phyloP scores from a whole-genome alignment of 164 flowering plant genomes.

The Nymphaea colorata region DNA sequence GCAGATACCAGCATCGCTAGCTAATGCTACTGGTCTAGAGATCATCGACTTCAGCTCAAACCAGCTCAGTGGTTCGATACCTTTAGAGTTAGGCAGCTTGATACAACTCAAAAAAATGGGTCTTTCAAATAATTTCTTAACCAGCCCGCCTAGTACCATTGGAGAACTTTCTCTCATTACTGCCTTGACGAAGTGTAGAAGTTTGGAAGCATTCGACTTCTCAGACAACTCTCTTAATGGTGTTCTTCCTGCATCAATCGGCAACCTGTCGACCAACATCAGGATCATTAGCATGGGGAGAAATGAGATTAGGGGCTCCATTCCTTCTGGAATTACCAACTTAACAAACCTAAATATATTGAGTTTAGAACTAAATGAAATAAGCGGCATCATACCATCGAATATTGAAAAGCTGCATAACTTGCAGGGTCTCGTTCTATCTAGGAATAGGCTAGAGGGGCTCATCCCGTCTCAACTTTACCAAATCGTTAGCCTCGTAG shows the following conservation, averaged over 20 bases:
- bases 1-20: neutral
- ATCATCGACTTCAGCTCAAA: neutral
- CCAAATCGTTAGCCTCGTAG: too few species aligned
- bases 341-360: neutral
- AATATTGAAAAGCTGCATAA: neutral
- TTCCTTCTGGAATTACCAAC: neutral
- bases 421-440: neutral
- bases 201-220: neutral
- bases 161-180: neutral
- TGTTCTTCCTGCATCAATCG: conserved; percentile 1
- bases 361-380: too few species aligned
- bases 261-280: neutral
- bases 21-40: neutral
- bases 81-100: neutral
- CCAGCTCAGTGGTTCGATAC: neutral
- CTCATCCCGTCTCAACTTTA: neutral
- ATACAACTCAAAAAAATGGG: neutral
- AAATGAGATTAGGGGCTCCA: neutral
- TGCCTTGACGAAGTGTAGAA: neutral
- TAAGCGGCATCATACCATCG: neutral
- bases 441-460: neutral
- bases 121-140: neutral
- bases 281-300: neutral
- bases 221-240: neutral
- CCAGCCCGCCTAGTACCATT: neutral